A percentile compares a stretch with the other conserved stretches of the same genome.
These are phyloP conservation scores for Coemansia sp. DNA, from an alignment of 192 early-diverging fungal species.

Conservation along the genomic window DNA sequence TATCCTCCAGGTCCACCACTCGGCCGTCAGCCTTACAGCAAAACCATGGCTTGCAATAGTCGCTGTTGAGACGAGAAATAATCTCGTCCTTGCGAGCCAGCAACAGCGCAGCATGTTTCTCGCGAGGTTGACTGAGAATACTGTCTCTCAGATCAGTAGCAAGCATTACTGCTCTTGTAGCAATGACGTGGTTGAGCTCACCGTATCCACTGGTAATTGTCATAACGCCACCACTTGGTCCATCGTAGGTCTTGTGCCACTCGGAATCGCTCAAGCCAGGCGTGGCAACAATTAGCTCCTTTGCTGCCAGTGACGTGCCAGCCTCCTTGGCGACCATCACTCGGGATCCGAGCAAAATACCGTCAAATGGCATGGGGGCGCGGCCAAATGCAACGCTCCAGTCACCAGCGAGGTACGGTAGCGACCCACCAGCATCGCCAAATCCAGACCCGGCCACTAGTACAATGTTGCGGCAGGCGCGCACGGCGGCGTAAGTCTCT, in stretches of 20 bases:
- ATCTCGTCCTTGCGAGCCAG: conserved; percentile 75
- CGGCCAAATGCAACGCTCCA: conserved; percentile 79
- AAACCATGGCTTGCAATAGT: conserved; percentile 95
- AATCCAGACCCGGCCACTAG: conserved; percentile 92
- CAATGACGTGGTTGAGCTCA: conserved; percentile 92
- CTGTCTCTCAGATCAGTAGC: conserved; percentile 81
- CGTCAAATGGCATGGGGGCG: conserved; percentile 95
- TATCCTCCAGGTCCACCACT: conserved; percentile 81
- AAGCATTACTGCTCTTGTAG: conserved; percentile 76
- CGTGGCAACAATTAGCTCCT: conserved; percentile 83
- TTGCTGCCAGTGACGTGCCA: conserved; percentile 72
- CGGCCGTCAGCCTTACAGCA: conserved; percentile 74
- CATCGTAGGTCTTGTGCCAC: conserved; percentile 76
- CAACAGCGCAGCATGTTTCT: conserved; percentile 72
- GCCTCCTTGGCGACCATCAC: conserved; percentile 94
- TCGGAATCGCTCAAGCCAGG: conserved; percentile 76
- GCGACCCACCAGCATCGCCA: conserved; percentile 80
- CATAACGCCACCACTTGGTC: conserved; percentile 75
- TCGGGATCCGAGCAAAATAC: conserved; percentile 93
- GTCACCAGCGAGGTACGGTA: conserved; percentile 92
- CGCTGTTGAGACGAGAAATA: conserved; percentile 83
- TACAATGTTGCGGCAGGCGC: conserved; percentile 75
- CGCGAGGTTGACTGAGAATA: conserved; percentile 79
- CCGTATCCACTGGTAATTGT: conserved; percentile 88
- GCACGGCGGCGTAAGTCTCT: conserved; percentile 63